phyloP scores from a whole-genome alignment of 495 filamentous ascomycete species.

The Saxophila tyrrhenica region DNA sequence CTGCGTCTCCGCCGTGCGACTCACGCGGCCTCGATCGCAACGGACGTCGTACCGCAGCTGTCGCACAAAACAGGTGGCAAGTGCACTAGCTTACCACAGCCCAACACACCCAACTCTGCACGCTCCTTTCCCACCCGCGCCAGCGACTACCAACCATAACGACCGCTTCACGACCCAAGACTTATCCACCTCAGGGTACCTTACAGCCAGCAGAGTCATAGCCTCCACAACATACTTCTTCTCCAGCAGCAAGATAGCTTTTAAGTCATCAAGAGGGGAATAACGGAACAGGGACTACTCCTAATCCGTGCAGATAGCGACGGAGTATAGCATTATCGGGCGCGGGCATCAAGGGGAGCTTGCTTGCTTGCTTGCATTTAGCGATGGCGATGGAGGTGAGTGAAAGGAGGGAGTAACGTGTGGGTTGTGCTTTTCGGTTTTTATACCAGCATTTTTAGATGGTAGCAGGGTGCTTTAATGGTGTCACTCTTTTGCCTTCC shows the following conservation, averaged over 20 bases:
- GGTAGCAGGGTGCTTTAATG: background rate
- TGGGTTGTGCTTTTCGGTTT: background rate
- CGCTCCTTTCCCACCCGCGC: background rate
- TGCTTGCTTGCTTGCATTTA: slow-evolving; percentile 5
- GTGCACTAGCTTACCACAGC: slow-evolving; percentile 2
- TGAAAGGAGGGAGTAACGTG: background rate
- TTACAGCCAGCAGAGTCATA: slow-evolving; percentile 11
- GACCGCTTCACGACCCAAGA: slow-evolving; percentile 14
- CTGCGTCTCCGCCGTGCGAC: background rate
- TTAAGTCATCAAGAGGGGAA: no score
- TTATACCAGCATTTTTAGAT: background rate
- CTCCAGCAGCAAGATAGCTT: slow-evolving; percentile 3
- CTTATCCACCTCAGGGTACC: slow-evolving; percentile 23
- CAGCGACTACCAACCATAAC: background rate
- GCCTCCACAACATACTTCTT: slow-evolving; percentile 10
- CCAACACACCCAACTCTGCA: background rate
- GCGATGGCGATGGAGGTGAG: slow-evolving; percentile 8
- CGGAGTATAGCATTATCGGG: slow-evolving; percentile 4
- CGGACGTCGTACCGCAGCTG: background rate
- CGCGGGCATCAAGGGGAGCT: background rate
- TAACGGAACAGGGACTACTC: no score
- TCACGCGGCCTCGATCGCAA: background rate
- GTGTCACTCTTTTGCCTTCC: background rate
- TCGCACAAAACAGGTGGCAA: background rate
- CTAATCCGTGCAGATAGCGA: slow-evolving; percentile 1